Conservation (phyloP, 1,284 basidiomycete genomes). For the Ceratobasidium papillatum region DNA sequence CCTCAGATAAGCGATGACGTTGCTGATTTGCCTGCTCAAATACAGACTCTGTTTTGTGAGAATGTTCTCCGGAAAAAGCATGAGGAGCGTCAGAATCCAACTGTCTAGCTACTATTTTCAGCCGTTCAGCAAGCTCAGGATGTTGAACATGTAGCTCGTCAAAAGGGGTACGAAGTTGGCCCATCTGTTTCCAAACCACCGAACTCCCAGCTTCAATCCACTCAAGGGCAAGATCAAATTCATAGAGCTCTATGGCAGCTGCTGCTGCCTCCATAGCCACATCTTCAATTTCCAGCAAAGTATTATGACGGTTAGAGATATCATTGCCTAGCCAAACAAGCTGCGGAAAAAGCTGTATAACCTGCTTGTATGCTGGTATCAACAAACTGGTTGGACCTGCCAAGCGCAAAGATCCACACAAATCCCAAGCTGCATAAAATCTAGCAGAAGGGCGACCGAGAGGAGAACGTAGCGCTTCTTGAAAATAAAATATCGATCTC, state of each 20-base stretch:
- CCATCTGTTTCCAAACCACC: constrained; percentile 14
- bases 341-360: constrained; percentile 1
- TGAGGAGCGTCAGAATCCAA: neutral
- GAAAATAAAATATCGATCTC: neutral
- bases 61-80: too few relatives aligned
- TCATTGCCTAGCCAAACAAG: constrained; percentile 1
- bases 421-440: neutral
- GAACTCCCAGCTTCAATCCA: constrained; percentile 25
- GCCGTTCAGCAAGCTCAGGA: neutral
- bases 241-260: neutral
- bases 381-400: too few relatives aligned
- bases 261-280: neutral
- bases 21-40: neutral
- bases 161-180: constrained; percentile 8
- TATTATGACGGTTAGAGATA: neutral
- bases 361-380: neutral
- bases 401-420: neutral
- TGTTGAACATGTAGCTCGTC: neutral
- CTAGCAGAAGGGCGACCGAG: neutral
- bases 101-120: neutral
- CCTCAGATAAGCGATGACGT: neutral
- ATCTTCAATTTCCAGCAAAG: neutral
- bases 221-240: constrained; percentile 4
- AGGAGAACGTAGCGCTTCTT: neutral
- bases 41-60: too few relatives aligned